Evolutionary conservation across 768 basidiomycete species (phyloP).

Genomic region (Boletus patriciae): DNA sequence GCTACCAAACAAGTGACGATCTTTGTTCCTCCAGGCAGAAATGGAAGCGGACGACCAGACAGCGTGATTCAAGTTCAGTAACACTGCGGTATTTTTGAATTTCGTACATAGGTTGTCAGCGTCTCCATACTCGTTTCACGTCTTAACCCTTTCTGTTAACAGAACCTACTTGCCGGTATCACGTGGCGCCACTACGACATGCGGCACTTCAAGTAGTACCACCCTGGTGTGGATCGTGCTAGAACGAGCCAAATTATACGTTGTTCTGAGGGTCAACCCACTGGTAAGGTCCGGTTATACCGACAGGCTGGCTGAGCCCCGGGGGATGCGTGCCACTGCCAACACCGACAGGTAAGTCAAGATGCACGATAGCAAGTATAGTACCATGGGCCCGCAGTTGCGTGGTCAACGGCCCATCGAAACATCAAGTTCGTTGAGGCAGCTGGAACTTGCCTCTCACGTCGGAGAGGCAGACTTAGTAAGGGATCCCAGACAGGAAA

Average conservation of each 20-base stretch:
- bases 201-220: background rate
- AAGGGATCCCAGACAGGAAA: constrained; percentile 10
- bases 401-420: constrained; percentile 14
- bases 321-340: constrained; percentile 8
- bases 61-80: constrained; percentile 8
- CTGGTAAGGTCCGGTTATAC: constrained; percentile 7
- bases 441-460: constrained; percentile 13
- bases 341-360: background rate
- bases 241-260: constrained; percentile 1
- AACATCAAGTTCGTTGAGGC: constrained; percentile 2
- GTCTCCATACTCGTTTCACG: constrained; percentile 31
- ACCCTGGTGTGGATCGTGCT: background rate
- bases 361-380: constrained; percentile 19
- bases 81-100: constrained; percentile 15
- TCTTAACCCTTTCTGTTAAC: constrained; percentile 17
- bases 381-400: background rate
- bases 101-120: constrained; percentile 11
- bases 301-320: constrained; percentile 9
- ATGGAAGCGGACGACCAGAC: constrained; percentile 23
- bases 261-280: constrained; percentile 4
- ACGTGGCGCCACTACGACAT: constrained; percentile 17
- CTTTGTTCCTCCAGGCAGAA: constrained; percentile 20
- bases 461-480: constrained; percentile 1
- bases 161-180: constrained; percentile 32
- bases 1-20: constrained; percentile 14